Percentiles rank a stretch among this genome's conserved stretches.
These are phyloP conservation scores for Populus alba DNA, from an alignment of 345 rosid species.

Conservation along the genomic window DNA sequence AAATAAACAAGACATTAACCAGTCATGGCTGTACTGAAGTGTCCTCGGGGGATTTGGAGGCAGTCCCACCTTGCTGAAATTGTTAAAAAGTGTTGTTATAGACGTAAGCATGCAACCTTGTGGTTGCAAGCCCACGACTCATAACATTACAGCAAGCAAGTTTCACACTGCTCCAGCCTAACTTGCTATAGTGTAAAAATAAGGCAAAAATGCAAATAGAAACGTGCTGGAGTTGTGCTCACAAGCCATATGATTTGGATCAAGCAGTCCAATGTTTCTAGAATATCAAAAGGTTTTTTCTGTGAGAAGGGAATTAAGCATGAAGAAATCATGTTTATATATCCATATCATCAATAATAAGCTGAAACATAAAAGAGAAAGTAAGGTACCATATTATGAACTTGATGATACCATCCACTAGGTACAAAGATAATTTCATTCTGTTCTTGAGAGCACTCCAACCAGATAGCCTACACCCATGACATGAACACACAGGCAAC, in stretches of 20 bases:
- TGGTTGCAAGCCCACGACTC: too few relatives aligned
- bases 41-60: too few relatives aligned
- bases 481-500: constrained; percentile 16
- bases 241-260: too few relatives aligned
- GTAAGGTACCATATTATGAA: constrained; percentile 69
- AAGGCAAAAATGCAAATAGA: not conserved
- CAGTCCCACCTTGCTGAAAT: too few relatives aligned
- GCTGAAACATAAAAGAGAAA: constrained; percentile 1
- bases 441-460: constrained; percentile 70
- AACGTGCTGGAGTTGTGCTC: not conserved
- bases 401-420: constrained; percentile 99
- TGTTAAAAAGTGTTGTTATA: too few relatives aligned
- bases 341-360: not conserved
- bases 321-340: not conserved
- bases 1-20: too few relatives aligned
- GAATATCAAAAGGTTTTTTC: not conserved
- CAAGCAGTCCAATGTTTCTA: not conserved
- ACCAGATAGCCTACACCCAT: constrained; percentile 67
- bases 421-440: constrained; percentile 84
- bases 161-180: too few relatives aligned
- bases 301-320: not conserved
- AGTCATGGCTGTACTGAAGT: too few relatives aligned
- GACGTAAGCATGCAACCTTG: too few relatives aligned
- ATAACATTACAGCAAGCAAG: too few relatives aligned
- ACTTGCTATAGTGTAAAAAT: not conserved